Percentiles rank a stretch among this genome's conserved stretches.
phyloP scores from a whole-genome alignment of 306 rosid species.

The Echinosophora koreensis region DNA sequence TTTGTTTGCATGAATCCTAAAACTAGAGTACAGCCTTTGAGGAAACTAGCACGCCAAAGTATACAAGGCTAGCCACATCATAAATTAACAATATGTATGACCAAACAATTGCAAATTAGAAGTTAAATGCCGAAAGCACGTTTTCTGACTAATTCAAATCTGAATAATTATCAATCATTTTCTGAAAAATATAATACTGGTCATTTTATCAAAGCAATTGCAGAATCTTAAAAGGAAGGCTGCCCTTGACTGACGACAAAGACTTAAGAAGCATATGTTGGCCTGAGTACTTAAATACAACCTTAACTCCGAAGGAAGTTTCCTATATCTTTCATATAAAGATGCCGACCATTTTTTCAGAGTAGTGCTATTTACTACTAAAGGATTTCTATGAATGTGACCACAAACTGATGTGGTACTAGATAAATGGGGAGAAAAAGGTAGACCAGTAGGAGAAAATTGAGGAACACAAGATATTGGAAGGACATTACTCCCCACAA shows the following conservation, averaged over 20 bases:
- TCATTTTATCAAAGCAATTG: conserved; percentile 35
- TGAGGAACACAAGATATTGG: not conserved
- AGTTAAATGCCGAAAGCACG: not conserved
- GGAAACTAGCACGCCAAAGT: conserved; percentile 1
- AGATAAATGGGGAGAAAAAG: not conserved
- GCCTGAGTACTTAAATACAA: conserved; percentile 1
- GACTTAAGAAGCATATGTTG: conserved; percentile 7
- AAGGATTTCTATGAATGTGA: not conserved
- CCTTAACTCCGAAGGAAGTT: conserved; percentile 29
- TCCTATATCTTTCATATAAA: conserved; percentile 30
- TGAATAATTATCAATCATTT: not conserved
- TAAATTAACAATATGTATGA: not conserved
- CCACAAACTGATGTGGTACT: not conserved
- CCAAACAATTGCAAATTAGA: conserved; percentile 4
- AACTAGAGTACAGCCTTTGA: conserved; percentile 19
- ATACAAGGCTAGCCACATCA: conserved; percentile 26
- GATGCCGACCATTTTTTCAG: not conserved
- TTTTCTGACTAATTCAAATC: not conserved
- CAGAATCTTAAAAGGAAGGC: not conserved
- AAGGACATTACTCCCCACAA: no score
- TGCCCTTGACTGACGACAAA: not conserved
- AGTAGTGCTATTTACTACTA: no score
- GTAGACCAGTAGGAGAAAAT: not conserved
- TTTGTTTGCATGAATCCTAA: not conserved
- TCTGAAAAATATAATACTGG: not conserved